These are phyloP conservation scores for Clitopilus hobsonii DNA, from an alignment of 768 basidiomycete species.

Conservation along the genomic window DNA sequence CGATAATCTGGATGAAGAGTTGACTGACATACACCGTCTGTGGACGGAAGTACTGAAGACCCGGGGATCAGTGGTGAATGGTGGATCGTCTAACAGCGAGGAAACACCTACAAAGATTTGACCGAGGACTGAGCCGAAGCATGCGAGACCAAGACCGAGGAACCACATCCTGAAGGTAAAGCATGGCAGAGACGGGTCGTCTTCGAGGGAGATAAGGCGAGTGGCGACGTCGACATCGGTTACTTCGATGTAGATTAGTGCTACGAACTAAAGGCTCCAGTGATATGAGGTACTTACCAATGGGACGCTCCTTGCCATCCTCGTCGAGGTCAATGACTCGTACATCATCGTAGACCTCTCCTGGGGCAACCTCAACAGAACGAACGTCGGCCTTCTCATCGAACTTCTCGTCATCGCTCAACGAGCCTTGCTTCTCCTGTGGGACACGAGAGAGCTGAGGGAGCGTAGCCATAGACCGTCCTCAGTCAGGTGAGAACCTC, in stretches of 20 bases:
- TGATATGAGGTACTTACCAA: constrained; percentile 1
- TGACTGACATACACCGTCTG: constrained; percentile 46
- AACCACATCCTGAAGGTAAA: constrained; percentile 57
- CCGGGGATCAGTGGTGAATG: background rate
- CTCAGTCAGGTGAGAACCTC: background rate
- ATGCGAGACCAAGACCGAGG: constrained; percentile 48
- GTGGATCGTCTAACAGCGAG: background rate
- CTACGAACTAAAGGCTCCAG: background rate
- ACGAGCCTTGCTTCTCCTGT: constrained; percentile 7
- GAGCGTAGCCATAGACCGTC: background rate
- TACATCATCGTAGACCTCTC: constrained; percentile 25
- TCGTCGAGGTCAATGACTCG: constrained; percentile 8
- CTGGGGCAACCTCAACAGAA: constrained; percentile 13
- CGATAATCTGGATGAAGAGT: constrained; percentile 47
- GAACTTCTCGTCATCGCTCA: constrained; percentile 20
- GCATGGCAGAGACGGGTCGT: constrained; percentile 43
- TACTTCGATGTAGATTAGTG: constrained; percentile 17
- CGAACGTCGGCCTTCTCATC: constrained; percentile 14
- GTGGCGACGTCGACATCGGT: constrained; percentile 42
- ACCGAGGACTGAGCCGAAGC: constrained; percentile 49
- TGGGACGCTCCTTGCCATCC: constrained; percentile 5
- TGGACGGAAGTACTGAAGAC: constrained; percentile 15
- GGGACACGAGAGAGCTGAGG: background rate
- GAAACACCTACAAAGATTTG: constrained; percentile 39
- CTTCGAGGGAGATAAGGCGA: constrained; percentile 47